These are phyloP conservation scores for Ormosia emarginata DNA, from an alignment of 306 rosid genomes.

Conservation along the genomic window DNA sequence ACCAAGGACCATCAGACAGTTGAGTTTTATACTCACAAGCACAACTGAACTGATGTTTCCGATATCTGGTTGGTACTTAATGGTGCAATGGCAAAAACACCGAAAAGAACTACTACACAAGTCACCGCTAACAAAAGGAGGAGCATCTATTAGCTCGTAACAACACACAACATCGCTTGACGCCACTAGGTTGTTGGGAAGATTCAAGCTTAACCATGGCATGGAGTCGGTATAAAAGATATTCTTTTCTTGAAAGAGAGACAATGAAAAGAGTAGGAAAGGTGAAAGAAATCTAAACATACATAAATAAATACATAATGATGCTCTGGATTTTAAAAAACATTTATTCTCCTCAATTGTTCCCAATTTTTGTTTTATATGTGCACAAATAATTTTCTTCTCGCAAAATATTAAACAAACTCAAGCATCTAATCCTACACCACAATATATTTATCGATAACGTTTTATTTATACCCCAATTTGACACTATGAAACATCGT, in stretches of 20 bases:
- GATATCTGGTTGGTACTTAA: not conserved
- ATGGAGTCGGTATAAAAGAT: not conserved
- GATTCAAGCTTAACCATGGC: not conserved
- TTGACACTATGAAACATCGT: too few relatives aligned
- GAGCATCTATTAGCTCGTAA: not conserved
- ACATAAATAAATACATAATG: not conserved
- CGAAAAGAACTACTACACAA: not conserved
- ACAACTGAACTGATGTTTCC: not conserved
- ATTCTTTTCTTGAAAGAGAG: not conserved
- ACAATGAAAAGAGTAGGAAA: not conserved
- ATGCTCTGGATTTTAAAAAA: too few relatives aligned
- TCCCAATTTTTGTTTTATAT: too few relatives aligned
- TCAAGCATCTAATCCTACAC: too few relatives aligned
- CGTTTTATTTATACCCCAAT: too few relatives aligned
- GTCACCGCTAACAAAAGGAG: not conserved
- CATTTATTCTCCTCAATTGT: too few relatives aligned
- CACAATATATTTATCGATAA: too few relatives aligned
- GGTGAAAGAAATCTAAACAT: not conserved
- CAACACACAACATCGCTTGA: not conserved
- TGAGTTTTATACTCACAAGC: not conserved
- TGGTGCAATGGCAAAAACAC: not conserved
- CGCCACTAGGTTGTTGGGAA: not conserved
- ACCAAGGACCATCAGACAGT: not conserved
- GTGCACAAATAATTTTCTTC: too few relatives aligned
- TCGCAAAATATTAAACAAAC: too few relatives aligned